Base-by-base conservation (phyloP, 345 rosid species). In the Cochlearia excelsa region DNA sequence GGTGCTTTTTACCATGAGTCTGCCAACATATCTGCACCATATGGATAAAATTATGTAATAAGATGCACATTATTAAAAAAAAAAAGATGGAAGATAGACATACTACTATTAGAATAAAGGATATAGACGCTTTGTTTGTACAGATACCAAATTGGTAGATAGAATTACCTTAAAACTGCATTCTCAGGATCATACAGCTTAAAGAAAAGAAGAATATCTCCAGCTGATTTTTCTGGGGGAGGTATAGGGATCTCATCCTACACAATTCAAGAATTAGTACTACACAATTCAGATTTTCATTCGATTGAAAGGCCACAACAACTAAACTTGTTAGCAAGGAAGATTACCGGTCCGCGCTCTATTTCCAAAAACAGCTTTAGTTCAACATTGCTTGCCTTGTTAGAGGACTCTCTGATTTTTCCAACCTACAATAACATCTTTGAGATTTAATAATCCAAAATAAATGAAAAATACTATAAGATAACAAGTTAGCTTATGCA, bases 341-440 rank as follows among this genome's bases (percentile, higher is more conserved):
- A 70, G 63, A 61, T 67, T 80, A 93, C 99, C 85, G 39, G 81
- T 46, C 90, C 99, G 46, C 70, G 51, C 69, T 82, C 95, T 41
- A 84, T 84, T 85, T 93, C 97, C 88, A 93, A 66, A 76, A 87
- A 90, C 63, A 93, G 59, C 72, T 90, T 93, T 52, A 93, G 63
- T 59, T 93, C 99, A 2, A 95, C 92, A 75, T 78, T 89, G 70
- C 72, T 74, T 6, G 82, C 68, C 79, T 87, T 90, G 75, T 84
- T 89, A 39, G 87, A 82, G 31, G 79, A 81, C 71, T 93, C 99
- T 73, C 84, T 85, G 74, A 93, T 76, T 57, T 85, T 95, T 61
- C 96, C 99, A 69, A 90, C 99, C 99, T 93, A 69, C 55, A 78
- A 42, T 31, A 43, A 65, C 26, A 53, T 52, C 59, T 43, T 60